Conservation (phyloP, 305 asterid species). For the Fraxinus paxiana region DNA sequence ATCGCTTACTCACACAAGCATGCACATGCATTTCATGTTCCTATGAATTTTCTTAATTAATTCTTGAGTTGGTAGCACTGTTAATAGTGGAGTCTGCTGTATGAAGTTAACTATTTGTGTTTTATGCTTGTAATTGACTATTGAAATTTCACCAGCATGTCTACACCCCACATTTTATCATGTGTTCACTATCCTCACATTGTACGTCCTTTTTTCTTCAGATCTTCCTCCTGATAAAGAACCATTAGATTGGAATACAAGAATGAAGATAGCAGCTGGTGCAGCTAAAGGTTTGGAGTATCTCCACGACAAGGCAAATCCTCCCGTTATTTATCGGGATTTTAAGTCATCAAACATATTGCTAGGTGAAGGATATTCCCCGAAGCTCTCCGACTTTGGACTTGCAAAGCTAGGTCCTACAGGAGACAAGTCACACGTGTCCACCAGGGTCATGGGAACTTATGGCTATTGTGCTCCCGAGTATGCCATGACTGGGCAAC, state of each 20-base stretch:
- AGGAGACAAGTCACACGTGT: slow-evolving; percentile 49
- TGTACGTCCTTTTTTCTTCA: slow-evolving; percentile 6
- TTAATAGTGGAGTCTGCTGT: neutral
- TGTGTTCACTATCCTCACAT: neutral
- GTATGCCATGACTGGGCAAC: slow-evolving; percentile 61
- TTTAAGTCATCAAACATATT: slow-evolving; percentile 57
- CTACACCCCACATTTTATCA: neutral
- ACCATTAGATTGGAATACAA: slow-evolving; percentile 55
- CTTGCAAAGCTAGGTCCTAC: slow-evolving; percentile 60
- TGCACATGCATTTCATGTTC: neutral
- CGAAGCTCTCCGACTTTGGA: slow-evolving; percentile 58
- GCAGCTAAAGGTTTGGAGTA: slow-evolving; percentile 60
- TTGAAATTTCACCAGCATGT: neutral
- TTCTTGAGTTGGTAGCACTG: neutral
- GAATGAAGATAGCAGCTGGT: slow-evolving; percentile 63
- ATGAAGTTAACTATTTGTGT: neutral
- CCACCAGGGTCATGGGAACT: slow-evolving; percentile 61
- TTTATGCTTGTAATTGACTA: neutral
- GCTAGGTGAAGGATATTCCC: slow-evolving; percentile 44
- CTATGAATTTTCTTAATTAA: neutral
- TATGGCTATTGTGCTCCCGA: slow-evolving; percentile 62
- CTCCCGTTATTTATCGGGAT: slow-evolving; percentile 56
- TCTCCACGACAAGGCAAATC: slow-evolving; percentile 58
- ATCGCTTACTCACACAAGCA: neutral
- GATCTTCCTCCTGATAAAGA: slow-evolving; percentile 54